Evolutionary conservation across 768 basidiomycete species (phyloP).

Genomic region (Lactarius deliciosus): DNA sequence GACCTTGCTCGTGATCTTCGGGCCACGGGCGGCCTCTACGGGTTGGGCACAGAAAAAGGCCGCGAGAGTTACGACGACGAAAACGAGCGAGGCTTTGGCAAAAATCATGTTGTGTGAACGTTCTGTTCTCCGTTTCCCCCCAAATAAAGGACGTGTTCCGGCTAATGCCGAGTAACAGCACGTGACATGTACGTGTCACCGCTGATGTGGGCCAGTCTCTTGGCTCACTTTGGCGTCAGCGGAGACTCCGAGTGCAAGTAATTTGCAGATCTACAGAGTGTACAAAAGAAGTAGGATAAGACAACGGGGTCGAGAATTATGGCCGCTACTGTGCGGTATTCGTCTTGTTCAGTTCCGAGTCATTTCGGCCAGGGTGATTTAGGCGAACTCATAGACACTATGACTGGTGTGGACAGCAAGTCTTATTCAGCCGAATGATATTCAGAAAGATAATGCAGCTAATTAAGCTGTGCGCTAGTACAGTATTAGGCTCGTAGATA

Average conservation of each 20-base stretch:
- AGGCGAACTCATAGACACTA: background rate
- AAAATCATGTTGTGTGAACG: constrained; percentile 50
- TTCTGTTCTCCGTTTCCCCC: background rate
- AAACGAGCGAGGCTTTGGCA: constrained; percentile 57
- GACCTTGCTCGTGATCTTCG: constrained; percentile 88
- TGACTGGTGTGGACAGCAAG: background rate
- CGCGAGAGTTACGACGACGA: constrained; percentile 61
- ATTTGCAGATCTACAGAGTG: too few species aligned
- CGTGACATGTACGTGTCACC: background rate
- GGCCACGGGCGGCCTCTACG: constrained; percentile 81
- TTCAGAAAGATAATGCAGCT: background rate
- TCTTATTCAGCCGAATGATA: background rate
- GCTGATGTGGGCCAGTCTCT: background rate
- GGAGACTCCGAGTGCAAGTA: too few species aligned
- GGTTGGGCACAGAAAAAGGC: constrained; percentile 71
- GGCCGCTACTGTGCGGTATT: too few species aligned
- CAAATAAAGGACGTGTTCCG: constrained; percentile 11
- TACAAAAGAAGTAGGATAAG: too few species aligned
- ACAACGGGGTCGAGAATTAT: too few species aligned
- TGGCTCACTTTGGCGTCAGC: too few species aligned
- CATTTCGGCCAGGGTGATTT: too few species aligned
- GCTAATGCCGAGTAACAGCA: constrained; percentile 7
- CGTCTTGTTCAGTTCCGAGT: too few species aligned
- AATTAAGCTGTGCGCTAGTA: background rate
- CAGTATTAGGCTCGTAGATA: background rate